Evolutionary conservation across 2,329 filamentous ascomycete genomes (phyloP).

Genomic region (Daldinia sp.): DNA sequence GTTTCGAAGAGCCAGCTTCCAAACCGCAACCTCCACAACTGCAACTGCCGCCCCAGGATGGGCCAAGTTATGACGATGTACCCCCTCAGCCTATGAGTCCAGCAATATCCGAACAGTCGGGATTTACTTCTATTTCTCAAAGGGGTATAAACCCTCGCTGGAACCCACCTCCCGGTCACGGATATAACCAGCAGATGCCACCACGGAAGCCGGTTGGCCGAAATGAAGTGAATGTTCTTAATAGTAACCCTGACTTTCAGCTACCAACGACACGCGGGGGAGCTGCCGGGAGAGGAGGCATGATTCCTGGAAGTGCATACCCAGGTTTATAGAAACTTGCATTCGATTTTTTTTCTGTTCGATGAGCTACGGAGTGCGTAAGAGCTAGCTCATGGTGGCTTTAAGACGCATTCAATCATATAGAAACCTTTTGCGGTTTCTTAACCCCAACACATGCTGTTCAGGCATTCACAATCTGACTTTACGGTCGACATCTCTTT

Average conservation of each 20-base stretch:
- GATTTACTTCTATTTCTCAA: constrained; percentile 92
- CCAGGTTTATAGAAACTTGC: constrained; percentile 52
- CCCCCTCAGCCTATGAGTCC: constrained; percentile 73
- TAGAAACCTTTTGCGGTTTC: not conserved
- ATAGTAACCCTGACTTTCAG: constrained; percentile 87
- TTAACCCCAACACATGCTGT: constrained; percentile 23
- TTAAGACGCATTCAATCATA: constrained; percentile 4
- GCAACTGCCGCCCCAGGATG: constrained; percentile 47
- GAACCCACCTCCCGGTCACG: constrained; percentile 68
- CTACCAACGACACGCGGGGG: constrained; percentile 64
- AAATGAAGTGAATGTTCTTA: constrained; percentile 79
- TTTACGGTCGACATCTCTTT: constrained; percentile 23
- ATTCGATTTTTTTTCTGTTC: constrained; percentile 23
- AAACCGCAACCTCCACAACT: constrained; percentile 28
- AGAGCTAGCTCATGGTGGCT: constrained; percentile 2
- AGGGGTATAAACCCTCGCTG: constrained; percentile 89
- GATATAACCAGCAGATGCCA: constrained; percentile 59
- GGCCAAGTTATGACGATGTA: constrained; percentile 71
- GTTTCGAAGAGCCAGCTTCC: constrained; percentile 71
- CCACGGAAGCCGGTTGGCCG: constrained; percentile 63
- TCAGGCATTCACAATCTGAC: constrained; percentile 15
- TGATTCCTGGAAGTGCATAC: constrained; percentile 68
- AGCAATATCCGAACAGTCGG: constrained; percentile 80
- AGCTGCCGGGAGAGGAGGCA: constrained; percentile 51
- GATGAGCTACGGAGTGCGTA: not conserved